These are phyloP conservation scores for Parastagonospora nodorum DNA, from an alignment of 2,329 filamentous ascomycete genomes.

Conservation along the genomic window DNA sequence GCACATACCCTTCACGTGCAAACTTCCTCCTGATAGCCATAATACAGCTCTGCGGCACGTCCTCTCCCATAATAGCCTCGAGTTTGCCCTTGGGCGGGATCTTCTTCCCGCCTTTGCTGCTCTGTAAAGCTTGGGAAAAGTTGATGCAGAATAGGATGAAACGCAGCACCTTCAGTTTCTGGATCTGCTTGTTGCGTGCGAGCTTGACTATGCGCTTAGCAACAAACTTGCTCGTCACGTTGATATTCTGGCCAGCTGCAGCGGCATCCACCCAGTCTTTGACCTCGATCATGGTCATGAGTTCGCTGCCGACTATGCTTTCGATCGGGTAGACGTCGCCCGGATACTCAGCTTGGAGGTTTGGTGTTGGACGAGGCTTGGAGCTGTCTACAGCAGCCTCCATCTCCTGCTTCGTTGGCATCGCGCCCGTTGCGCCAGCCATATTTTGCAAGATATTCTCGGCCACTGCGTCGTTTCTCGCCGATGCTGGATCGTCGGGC, in stretches of 20 bases:
- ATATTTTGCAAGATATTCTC: conserved; percentile 65
- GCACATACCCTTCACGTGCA: conserved; percentile 43
- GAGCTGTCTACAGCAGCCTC: conserved; percentile 67
- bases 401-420: conserved; percentile 69
- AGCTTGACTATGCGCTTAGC: conserved; percentile 65
- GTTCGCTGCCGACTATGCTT: conserved; percentile 68
- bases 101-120: conserved; percentile 46
- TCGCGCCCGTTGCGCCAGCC: conserved; percentile 64
- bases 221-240: conserved; percentile 67
- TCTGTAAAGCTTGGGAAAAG: conserved; percentile 50
- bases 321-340: conserved; percentile 75
- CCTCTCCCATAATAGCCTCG: conserved; percentile 62
- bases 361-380: conserved; percentile 75
- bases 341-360: conserved; percentile 68
- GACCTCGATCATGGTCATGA: conserved; percentile 70
- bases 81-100: conserved; percentile 69
- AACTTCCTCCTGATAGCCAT: conserved; percentile 65
- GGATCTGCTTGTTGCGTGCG: conserved; percentile 58
- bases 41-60: conserved; percentile 27
- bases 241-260: conserved; percentile 62
- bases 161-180: conserved; percentile 54
- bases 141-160: conserved; percentile 57
- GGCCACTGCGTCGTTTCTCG: conserved; percentile 36
- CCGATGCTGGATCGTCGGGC: conserved; percentile 18
- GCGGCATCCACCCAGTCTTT: conserved; percentile 75